Evolutionary conservation across 1,284 basidiomycete genomes (phyloP), one percentile per base, ranked within the genome.

Genomic region (Inonotus obliquus): DNA sequence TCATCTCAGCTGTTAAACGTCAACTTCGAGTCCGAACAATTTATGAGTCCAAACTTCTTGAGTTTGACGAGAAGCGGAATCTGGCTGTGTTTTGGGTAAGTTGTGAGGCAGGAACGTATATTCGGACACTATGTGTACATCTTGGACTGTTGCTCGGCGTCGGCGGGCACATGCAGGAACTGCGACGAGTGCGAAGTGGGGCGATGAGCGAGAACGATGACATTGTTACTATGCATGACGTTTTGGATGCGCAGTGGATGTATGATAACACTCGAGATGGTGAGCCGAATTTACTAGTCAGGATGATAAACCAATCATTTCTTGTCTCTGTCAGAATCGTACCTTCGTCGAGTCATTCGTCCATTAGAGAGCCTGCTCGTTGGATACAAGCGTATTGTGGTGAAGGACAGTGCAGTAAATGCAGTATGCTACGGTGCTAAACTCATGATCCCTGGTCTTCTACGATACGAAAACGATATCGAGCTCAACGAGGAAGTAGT

Each of bases 171-270:
- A 99, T 99, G 97, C 96, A 99, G 79, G 97, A 99, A 75, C 84
- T 99, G 59, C 83, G 97, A 68, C 82, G 97, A 72, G 96, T 99
- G 9, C 82, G 97, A 67, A 94, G 91, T 73, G 97, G 97, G 73
- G 96, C 96, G 53, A 89, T 98, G 80, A 91, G 91, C 61, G 97
- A 99, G 78, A 94, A 94, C 74, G 97, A 99, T 75, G 94, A 95
- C 71, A 96, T 99, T 70, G 97, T 99, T 63, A 97, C 97, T 37
- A 99, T 99, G 97, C 97, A 99, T 78, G 97, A 99, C 74, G 96
- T 99, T 37, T 79, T 99, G 76, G 97, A 99, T 74, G 97, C 97
- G 10, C 97, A 99, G 72, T 99, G 96, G 96, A 77, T 92, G 71
- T 99, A 97, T 75, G 97, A 99, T 76, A 98, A 97, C 75, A 98